Percentiles rank a stretch among this genome's conserved stretches.
Conservation (phyloP, 768 basidiomycete species). For the Russula olivacea region DNA sequence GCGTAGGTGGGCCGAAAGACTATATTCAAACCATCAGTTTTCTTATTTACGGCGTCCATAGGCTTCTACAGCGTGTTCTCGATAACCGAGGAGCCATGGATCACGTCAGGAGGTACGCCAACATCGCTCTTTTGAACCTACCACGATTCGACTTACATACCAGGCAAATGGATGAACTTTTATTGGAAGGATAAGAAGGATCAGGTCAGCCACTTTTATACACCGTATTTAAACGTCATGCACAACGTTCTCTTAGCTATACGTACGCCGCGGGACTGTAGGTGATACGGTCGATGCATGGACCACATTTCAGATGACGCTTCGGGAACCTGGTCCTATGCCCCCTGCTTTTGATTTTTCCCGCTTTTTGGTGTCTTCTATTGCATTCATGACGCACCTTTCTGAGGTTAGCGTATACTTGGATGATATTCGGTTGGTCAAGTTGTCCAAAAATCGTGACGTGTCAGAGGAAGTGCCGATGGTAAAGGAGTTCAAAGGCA, state of each 20-base stretch:
- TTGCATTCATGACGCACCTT: constrained; percentile 88
- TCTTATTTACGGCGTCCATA: constrained; percentile 24
- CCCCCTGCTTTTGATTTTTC: constrained; percentile 83
- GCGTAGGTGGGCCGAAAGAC: constrained; percentile 50
- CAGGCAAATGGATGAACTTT: constrained; percentile 89
- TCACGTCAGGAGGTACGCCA: constrained; percentile 64
- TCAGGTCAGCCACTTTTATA: constrained; percentile 44
- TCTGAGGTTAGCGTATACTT: constrained; percentile 74
- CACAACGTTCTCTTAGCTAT: constrained; percentile 46
- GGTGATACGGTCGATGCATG: constrained; percentile 42
- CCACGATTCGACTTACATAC: constrained; percentile 30
- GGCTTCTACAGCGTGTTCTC: constrained; percentile 80
- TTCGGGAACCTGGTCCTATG: constrained; percentile 75
- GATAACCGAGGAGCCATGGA: constrained; percentile 77
- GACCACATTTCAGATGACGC: constrained; percentile 86
- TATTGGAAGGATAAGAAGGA: constrained; percentile 94
- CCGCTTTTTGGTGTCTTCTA: constrained; percentile 82
- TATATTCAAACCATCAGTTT: neutral
- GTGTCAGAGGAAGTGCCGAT: constrained; percentile 45
- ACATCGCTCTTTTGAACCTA: constrained; percentile 27
- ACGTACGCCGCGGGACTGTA: constrained; percentile 67
- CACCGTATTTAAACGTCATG: neutral
- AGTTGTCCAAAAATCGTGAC: constrained; percentile 57
- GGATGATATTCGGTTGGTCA: constrained; percentile 66
- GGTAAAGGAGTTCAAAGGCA: constrained; percentile 51